phyloP scores from a whole-genome alignment of 2,329 filamentous ascomycete genomes.

The Mollisiaceae sp. region DNA sequence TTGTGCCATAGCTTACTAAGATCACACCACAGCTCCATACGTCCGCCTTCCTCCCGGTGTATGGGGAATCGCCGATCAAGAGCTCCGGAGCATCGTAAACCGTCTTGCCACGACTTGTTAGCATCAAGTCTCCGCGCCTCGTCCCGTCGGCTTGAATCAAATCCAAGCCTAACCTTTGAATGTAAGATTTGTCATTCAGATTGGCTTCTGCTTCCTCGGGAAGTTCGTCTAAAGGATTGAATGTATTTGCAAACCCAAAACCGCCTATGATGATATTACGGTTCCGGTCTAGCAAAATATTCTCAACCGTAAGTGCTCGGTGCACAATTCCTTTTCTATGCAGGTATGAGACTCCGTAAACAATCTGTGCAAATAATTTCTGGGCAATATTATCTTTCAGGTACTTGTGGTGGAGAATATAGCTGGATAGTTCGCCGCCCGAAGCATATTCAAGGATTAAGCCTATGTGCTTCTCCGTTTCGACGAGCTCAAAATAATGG shows the following conservation, averaged over 20 bases:
- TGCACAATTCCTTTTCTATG: slow-evolving; percentile 99
- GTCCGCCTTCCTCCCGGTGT: slow-evolving; percentile 96
- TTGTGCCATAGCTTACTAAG: slow-evolving; percentile 70
- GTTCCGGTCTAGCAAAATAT: slow-evolving; percentile 91
- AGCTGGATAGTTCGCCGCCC: slow-evolving; percentile 96
- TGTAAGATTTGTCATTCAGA: slow-evolving; percentile 83
- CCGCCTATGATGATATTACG: slow-evolving; percentile 99
- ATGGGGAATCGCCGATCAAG: slow-evolving; percentile 97
- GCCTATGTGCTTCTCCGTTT: slow-evolving; percentile 95
- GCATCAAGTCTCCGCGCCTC: slow-evolving; percentile 93
- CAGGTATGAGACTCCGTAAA: slow-evolving; percentile 95
- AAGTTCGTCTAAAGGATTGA: slow-evolving; percentile 86
- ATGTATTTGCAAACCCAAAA: slow-evolving; percentile 98
- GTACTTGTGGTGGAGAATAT: slow-evolving; percentile 95
- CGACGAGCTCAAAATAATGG: slow-evolving; percentile 95
- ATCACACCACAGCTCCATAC: slow-evolving; percentile 99
- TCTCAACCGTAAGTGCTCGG: slow-evolving; percentile 94
- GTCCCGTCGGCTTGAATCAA: slow-evolving; percentile 74
- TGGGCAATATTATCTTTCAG: slow-evolving; percentile 92
- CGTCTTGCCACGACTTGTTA: slow-evolving; percentile 94
- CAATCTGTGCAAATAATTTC: slow-evolving; percentile 89
- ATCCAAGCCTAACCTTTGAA: slow-evolving; percentile 86
- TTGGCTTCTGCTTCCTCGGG: slow-evolving; percentile 89
- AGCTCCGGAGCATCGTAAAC: slow-evolving; percentile 97
- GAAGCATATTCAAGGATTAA: slow-evolving; percentile 99